phyloP scores from a whole-genome alignment of 805 yeast genomes.

The Zygosaccharomyces lentus region DNA sequence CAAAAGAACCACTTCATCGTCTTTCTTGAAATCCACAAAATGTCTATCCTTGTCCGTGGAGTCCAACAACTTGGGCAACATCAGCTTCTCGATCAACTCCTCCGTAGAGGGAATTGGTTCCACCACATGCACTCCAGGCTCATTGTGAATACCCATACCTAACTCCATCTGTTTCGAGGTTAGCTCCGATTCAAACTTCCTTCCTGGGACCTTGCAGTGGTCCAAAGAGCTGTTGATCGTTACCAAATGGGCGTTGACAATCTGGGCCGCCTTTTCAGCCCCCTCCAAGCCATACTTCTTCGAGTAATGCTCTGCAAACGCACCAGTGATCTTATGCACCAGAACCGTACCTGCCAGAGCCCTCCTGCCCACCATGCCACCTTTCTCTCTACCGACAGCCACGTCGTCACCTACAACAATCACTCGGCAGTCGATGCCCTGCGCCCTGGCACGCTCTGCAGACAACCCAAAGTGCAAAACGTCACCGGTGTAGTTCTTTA shows the following conservation, averaged over 20 bases:
- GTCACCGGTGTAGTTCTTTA: constrained; percentile 94
- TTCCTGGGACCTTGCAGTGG: constrained; percentile 87
- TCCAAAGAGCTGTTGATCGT: constrained; percentile 89
- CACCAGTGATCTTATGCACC: constrained; percentile 83
- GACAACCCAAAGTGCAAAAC: constrained; percentile 89
- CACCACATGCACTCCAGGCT: constrained; percentile 67
- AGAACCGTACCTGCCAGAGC: constrained; percentile 89
- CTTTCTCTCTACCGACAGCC: constrained; percentile 86
- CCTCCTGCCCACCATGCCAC: constrained; percentile 89
- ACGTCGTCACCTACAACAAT: constrained; percentile 88
- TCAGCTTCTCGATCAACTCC: constrained; percentile 48
- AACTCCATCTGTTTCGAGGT: constrained; percentile 68
- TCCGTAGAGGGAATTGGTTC: constrained; percentile 65
- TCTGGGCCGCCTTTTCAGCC: constrained; percentile 55
- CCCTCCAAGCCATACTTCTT: constrained; percentile 45
- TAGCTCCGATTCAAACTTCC: constrained; percentile 52
- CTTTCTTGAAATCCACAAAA: constrained; percentile 62
- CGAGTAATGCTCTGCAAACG: constrained; percentile 47
- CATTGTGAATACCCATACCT: constrained; percentile 96
- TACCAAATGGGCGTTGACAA: constrained; percentile 61
- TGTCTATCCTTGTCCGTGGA: constrained; percentile 69
- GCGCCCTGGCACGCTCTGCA: constrained; percentile 78
- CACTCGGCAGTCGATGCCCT: constrained; percentile 67
- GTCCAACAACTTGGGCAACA: constrained; percentile 61
- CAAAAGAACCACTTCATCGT: constrained; percentile 65